Conservation (phyloP, 345 rosid genomes). For the Lepidium sativum region DNA sequence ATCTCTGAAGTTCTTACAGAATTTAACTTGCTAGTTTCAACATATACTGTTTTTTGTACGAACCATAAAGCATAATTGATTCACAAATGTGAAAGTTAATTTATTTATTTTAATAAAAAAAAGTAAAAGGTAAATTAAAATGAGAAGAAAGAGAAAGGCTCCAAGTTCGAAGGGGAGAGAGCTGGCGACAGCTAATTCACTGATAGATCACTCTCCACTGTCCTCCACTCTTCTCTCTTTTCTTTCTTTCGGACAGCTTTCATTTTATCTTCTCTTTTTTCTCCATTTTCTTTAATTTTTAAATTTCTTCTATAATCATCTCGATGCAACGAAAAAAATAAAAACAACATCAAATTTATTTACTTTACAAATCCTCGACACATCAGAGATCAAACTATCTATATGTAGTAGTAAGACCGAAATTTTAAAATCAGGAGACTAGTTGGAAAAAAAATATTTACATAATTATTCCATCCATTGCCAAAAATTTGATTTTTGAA, state of each 20-base stretch:
- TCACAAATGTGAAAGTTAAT: background rate
- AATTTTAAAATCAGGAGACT: too few species aligned
- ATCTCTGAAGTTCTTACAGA: background rate
- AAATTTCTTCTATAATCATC: too few species aligned
- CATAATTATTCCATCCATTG: too few species aligned
- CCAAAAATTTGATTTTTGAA: too few species aligned
- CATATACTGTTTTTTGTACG: background rate
- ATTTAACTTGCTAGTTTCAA: background rate
- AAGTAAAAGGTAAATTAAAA: too few species aligned
- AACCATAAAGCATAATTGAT: background rate
- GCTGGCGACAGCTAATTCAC: slow-evolving; percentile 33
- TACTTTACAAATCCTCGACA: too few species aligned
- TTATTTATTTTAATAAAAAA: too few species aligned
- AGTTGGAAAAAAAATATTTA: too few species aligned
- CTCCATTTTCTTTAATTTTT: background rate
- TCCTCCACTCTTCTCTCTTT: slow-evolving; percentile 24
- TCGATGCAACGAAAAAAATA: too few species aligned
- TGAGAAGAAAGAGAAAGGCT: slow-evolving; percentile 13
- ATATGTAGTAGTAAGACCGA: too few species aligned
- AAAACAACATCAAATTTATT: too few species aligned
- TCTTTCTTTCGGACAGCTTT: slow-evolving; percentile 23
- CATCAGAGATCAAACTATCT: too few species aligned
- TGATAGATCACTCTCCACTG: slow-evolving; percentile 26
- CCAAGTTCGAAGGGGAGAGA: slow-evolving; percentile 27
- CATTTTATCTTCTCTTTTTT: background rate